phyloP scores from a whole-genome alignment of 2,329 filamentous ascomycete genomes.

The Colletotrichum incanum region DNA sequence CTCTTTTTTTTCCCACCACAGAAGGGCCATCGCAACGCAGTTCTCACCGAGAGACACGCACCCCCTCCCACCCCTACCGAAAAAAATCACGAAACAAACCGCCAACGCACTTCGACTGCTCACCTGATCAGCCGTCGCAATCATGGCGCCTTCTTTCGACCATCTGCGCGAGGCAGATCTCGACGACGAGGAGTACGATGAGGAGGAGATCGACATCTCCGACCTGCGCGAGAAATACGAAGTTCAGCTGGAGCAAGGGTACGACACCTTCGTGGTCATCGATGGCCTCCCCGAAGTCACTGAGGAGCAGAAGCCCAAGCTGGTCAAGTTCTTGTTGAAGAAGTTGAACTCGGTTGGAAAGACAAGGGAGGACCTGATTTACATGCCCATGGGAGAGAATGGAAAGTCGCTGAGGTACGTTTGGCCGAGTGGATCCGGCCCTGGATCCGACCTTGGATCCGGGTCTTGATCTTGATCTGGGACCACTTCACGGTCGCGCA shows the following conservation, averaged over 20 bases:
- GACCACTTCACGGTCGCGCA: neutral
- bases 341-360: slow-evolving; percentile 90
- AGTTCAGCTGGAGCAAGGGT: slow-evolving; percentile 94
- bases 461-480: neutral
- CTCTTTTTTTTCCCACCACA: slow-evolving; percentile 44
- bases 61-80: slow-evolving; percentile 20
- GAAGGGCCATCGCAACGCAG: slow-evolving; percentile 36
- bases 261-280: slow-evolving; percentile 96
- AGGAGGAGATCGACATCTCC: slow-evolving; percentile 95
- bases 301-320: slow-evolving; percentile 92
- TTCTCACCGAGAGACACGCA: slow-evolving; percentile 39
- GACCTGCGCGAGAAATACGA: slow-evolving; percentile 96
- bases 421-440: slow-evolving; percentile 27
- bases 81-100: slow-evolving; percentile 23
- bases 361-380: slow-evolving; percentile 88
- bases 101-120: slow-evolving; percentile 28
- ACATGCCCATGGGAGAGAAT: slow-evolving; percentile 93
- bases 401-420: slow-evolving; percentile 88
- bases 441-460: neutral
- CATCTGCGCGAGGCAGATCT: slow-evolving; percentile 93
- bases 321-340: slow-evolving; percentile 95
- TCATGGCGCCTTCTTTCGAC: slow-evolving; percentile 95
- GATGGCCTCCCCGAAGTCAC: slow-evolving; percentile 93
- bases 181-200: slow-evolving; percentile 87
- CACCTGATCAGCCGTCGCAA: slow-evolving; percentile 58